Base-by-base conservation (phyloP, 345 rosid species). In the Boechera retrofracta region DNA sequence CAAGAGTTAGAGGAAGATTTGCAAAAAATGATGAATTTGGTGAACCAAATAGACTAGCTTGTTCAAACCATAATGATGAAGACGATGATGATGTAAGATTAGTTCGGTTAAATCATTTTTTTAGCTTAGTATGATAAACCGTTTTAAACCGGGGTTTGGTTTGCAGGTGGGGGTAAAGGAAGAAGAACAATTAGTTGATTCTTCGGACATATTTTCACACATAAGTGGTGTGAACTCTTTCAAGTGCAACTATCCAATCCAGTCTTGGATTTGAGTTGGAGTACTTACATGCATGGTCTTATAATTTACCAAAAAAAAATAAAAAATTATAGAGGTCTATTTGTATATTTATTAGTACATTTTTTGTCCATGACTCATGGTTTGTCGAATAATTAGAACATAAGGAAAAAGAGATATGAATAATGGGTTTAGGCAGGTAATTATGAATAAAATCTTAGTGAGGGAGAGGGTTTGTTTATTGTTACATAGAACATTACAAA, bases 1-100 rank as follows among this genome's bases (percentile, higher is more conserved):
- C 98, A 16, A 83, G 98, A 76, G 97, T 95, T 2, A 81, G 97
- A 82, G 98, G 99, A 83, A 85, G 99, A 77, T 95, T 95, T 57
- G 99, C 99, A 1, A 95, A 89, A 77, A 94, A 90, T 45, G 96
- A 94, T 60, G 97, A 94, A 13, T 87, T 86, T 15, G 84, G 86
- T 60, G 93, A 91, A 67, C 82, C 76, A 60, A 78, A 64, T 24
- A 82, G 91, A 69, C 81, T 83, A 72, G 77, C 82, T 63, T 81
- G 82, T 66, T 80, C 89, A 79, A 77, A 79, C 71, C 93, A 84
- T 73, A 93, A 86, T 38, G 98, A 91, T 28, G 94, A 89, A 8
- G 91, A 91, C 3, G 92, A 93, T 11, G 79, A 79, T 62, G 90
- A 88, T 36, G 98, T 93, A 82, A 80, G 86, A 16, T 44, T 69